Evolutionary conservation across 139 green algal genomes (phyloP), one percentile per base, ranked within the genome.

Genomic region (Chlorella vulgaris): DNA sequence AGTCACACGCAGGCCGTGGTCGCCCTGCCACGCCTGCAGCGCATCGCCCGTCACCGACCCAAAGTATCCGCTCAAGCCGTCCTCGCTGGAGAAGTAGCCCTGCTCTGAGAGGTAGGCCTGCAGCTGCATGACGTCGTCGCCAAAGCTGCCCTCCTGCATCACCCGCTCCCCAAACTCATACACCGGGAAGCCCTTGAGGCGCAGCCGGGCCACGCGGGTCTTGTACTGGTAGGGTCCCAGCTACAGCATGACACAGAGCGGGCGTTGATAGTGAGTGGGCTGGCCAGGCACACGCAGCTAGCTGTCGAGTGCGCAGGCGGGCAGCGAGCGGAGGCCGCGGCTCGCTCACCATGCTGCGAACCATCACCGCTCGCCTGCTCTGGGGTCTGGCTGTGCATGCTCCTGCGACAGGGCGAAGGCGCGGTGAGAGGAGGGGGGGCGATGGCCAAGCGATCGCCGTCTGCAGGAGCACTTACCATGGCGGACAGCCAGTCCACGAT

Each of bases 51-150:
- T 88, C 29, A 69, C 29, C 2, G 29, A 36, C 7, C 84, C 79
- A 74, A 85, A 88, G 62, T 85, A 88, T 22, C 84, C 84, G 66
- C 29, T 85, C 22, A 79, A 24, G 1, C 69, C 80, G 26, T 85
- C 79, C 24, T 21, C 73, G 0, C 50, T 21, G 36, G 69, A 70
- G 13, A 81, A 73, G 42, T 88, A 88, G 19, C 36, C 58, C 38
- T 83, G 47, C 36, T 85, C 84, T 0, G 47, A 47, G 10, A 88
- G 63, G 35, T 50, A 88, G 26, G 62, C 42, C 79, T 88, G 84
- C 35, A 43, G 22, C 39, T 68, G 28, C 40, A 81, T 50, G 1
- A 87, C 83, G 61, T 87, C 83, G 36, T 83, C 76, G 61, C 83
- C 83, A 63, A 65, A 85, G 0, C 50, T 42, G 1, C 71, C 69